These are phyloP conservation scores for Panaeolus papilionaceus DNA, from an alignment of 768 basidiomycete species.

Conservation along the genomic window DNA sequence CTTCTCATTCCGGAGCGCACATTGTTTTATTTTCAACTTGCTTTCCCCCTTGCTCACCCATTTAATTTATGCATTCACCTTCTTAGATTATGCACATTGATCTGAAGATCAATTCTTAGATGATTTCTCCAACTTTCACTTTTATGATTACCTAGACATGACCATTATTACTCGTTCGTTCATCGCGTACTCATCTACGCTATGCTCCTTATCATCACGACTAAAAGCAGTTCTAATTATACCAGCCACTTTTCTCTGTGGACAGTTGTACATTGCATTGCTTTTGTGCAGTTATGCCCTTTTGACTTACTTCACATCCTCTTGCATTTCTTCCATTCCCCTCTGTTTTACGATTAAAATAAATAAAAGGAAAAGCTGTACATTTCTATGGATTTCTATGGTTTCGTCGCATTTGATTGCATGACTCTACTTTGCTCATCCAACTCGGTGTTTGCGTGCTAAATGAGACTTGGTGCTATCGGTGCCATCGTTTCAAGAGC, in stretches of 20 bases:
- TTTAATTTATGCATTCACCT: background rate
- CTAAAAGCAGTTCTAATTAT: conserved; percentile 9
- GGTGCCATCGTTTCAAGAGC: background rate
- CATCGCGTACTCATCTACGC: background rate
- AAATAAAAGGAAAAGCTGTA: conserved; percentile 11
- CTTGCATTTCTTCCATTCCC: background rate
- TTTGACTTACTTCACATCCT: background rate
- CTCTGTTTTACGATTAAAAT: background rate
- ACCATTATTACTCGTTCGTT: background rate
- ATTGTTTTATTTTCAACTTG: background rate
- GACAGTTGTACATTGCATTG: background rate
- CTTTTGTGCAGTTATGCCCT: background rate
- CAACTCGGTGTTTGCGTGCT: background rate
- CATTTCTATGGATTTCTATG: background rate
- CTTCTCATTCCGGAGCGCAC: background rate
- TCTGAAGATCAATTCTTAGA: background rate
- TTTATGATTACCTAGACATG: background rate
- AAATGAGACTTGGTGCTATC: background rate
- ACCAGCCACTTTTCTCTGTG: background rate
- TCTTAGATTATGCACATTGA: background rate
- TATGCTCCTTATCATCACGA: background rate
- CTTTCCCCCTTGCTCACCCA: too few relatives aligned
- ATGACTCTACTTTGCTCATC: background rate
- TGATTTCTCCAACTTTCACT: background rate
- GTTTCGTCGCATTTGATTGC: background rate